Base-by-base conservation (phyloP, 2,329 filamentous ascomycete genomes). In the Drechmeria coniospora region DNA sequence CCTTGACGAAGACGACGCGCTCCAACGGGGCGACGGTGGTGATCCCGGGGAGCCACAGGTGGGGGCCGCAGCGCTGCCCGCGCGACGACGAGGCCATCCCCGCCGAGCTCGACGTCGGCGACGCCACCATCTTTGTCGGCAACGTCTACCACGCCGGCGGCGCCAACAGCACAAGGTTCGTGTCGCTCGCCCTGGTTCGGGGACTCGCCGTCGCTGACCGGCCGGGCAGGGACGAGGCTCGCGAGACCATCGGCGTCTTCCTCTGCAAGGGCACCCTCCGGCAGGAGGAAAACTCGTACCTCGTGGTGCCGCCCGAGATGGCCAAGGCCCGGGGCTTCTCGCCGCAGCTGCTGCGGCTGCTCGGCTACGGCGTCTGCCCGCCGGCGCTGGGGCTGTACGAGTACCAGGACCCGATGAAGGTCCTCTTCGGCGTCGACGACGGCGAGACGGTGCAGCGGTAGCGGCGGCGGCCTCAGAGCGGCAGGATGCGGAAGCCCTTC, bases 11-110 rank as follows among this genome's bases (percentile, higher is more conserved):
- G 38, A 57, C 52, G 1, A 57, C 53, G 1, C 45, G 42, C 12
- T 50, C 54, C 21, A 59, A 59, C 24, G 55, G 56, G 1, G 54
- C 53, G 1, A 59, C 55, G 0, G 39, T 54, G n/a, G 50, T 47
- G 2, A 57, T 58, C 21, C 55, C 54, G 0, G 46, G 48, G 5
- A 53, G 47, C 8, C 56, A 59, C 32, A 40, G 54, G 4, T 59
- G 56, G 56, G 51, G 46, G 1, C 42, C 47, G 5, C 50, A 56
- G 1, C 44, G 50, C 1, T 40, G 38, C 5, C 56, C 56, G 1
- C 33, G 46, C 8, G 43, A 50, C 14, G 43, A 54, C 7, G 56
- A 59, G 25, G 50, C 53, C 1, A 38, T 54, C 2, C 45, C 51
- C 0, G 54, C 51, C 1, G 53, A 57, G 27, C 40, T 59, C 10